Conservation (phyloP, 305 asterid species). For the Fraxinus albicans region DNA sequence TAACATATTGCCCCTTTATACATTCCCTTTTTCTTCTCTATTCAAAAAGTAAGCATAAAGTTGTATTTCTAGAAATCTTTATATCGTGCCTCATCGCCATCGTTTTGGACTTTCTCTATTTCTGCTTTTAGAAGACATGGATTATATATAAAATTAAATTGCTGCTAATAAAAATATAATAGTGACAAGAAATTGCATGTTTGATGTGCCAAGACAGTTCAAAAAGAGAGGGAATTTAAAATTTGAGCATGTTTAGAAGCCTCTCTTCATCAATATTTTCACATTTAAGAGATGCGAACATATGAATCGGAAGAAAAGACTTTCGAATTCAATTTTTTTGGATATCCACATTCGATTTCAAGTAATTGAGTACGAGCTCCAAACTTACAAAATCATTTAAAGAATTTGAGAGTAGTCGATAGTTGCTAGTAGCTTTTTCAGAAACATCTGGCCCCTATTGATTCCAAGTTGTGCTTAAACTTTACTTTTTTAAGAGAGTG, state of each 20-base stretch:
- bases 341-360: not conserved
- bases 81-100: not conserved
- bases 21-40: not conserved
- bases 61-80: not conserved
- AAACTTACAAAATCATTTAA: not conserved
- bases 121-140: not conserved
- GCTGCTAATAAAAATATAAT: not conserved
- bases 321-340: not conserved
- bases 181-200: not conserved
- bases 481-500: not conserved
- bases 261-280: not conserved
- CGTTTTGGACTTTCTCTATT: not conserved
- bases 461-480: not conserved
- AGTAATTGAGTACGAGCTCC: not conserved
- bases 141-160: too few species aligned
- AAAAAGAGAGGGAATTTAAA: not conserved
- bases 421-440: not conserved
- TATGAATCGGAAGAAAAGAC: not conserved
- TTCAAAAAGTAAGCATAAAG: not conserved
- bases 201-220: not conserved
- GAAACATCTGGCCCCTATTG: not conserved
- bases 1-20: not conserved
- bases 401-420: not conserved
- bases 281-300: not conserved
- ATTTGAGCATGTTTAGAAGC: not conserved